phyloP scores from a whole-genome alignment of 768 basidiomycete species.

The Phallus indusiatus region DNA sequence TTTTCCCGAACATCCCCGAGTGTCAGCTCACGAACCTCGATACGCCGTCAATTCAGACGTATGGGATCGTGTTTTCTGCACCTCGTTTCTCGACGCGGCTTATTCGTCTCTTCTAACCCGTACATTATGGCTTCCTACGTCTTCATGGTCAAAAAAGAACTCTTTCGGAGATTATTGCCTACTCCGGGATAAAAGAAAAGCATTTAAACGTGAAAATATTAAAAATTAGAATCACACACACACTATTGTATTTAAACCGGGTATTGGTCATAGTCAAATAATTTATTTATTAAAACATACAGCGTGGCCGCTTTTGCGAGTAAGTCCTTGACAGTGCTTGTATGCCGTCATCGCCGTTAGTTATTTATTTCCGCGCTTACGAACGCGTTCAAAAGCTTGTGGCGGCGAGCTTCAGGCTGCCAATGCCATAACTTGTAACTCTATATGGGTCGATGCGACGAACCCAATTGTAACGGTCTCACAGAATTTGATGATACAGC shows the following conservation, averaged over 20 bases:
- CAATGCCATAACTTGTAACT: background rate
- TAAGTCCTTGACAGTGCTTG: too few relatives aligned
- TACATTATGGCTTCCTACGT: slow-evolving; percentile 71
- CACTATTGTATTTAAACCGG: too few relatives aligned
- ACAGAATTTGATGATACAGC: slow-evolving; percentile 49
- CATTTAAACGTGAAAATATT: slow-evolving; percentile 17
- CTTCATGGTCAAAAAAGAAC: slow-evolving; percentile 58
- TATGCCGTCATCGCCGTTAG: too few relatives aligned
- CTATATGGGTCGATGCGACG: slow-evolving; percentile 5
- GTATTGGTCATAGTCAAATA: background rate
- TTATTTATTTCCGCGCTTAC: too few relatives aligned
- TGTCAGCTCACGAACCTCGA: slow-evolving; percentile 62
- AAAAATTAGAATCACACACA: slow-evolving; percentile 12
- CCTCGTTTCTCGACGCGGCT: slow-evolving; percentile 73
- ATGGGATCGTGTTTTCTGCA: slow-evolving; percentile 80
- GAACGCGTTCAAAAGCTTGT: too few relatives aligned
- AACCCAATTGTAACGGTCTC: slow-evolving; percentile 33
- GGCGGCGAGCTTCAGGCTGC: too few relatives aligned
- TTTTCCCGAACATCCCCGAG: slow-evolving; percentile 59
- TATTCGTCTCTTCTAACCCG: slow-evolving; percentile 67
- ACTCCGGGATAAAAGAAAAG: slow-evolving; percentile 41
- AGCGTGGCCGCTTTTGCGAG: background rate
- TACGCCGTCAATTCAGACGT: slow-evolving; percentile 53
- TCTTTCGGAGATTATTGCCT: slow-evolving; percentile 88
- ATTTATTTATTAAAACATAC: background rate